Base-by-base conservation (phyloP, 345 rosid genomes). In the Citrus inodora region DNA sequence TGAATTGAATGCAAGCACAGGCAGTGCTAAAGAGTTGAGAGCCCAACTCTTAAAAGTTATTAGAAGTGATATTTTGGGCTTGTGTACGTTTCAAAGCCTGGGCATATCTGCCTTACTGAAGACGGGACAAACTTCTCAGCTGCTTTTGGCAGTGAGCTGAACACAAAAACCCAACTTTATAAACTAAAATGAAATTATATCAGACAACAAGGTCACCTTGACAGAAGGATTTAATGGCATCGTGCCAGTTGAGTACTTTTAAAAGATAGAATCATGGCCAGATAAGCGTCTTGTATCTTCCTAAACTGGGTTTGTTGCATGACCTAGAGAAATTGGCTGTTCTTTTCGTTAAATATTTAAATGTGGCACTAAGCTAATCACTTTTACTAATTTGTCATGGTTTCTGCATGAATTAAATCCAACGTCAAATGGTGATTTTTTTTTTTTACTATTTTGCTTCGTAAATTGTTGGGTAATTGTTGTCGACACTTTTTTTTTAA, bases 201-300 rank as follows among this genome's bases (percentile, higher is more conserved):
- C 22, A 7, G 98, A 95, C 81, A 95, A 95, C 77, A 84, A 80
- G 83, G 99, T 93, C 84, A 87, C 92, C 53, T 77, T 95, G 84
- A 94, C 95, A 2, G 97, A 95, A 85, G 99, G 99, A 62, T 88
- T 92, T 62, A 83, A 91, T 74, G 99, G 99, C 63, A 87, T 88
- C 3, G 92, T 94, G 38, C 96, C 96, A 6, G 87, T 82, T 7
- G 82, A 86, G 67, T 95, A 85, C 85, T 88, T 95, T 4, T 86
- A 91, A 69, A 92, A 89, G 89, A 91, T 92, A 7, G 93, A 88
- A 79, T 89, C 94, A 30, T 93, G 97, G 97, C 98, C 98, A n/a
- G 89, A 83, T 73, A 81, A 90, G 32, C 78, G 70, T 69, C 75
- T 82, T 4, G 76, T 94, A 32, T 87, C 88, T 8, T 88, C 86